Evolutionary conservation across 2,329 filamentous ascomycete species (phyloP).

Genomic region (Diaporthe helianthi): DNA sequence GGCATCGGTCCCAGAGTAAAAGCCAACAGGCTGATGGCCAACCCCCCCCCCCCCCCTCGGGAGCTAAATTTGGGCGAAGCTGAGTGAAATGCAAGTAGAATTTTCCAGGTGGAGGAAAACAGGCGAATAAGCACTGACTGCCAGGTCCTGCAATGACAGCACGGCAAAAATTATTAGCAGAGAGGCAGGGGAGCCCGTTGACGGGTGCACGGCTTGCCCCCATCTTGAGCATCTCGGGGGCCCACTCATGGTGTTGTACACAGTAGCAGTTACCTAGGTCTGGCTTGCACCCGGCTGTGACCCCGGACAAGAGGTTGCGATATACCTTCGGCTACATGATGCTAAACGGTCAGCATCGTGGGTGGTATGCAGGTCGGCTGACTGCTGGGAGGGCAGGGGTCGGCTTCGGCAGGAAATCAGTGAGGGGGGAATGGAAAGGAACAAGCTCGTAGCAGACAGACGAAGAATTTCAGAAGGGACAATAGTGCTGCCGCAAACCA

Average conservation of each 20-base stretch:
- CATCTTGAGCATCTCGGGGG: neutral
- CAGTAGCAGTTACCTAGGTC: neutral
- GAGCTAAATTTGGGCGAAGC: neutral
- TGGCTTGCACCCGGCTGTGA: conserved; percentile 22
- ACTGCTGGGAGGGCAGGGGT: conserved; percentile 8
- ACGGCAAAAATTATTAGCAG: neutral
- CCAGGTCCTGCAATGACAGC: neutral
- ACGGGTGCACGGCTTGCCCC: neutral
- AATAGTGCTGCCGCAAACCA: conserved; percentile 12
- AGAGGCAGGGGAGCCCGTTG: conserved; percentile 8
- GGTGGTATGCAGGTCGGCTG: conserved; percentile 28
- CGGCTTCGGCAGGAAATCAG: conserved; percentile 15
- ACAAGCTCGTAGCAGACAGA: conserved; percentile 22
- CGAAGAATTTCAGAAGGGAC: neutral
- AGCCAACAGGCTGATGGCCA: neutral
- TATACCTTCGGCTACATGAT: conserved; percentile 7
- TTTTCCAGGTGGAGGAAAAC: neutral
- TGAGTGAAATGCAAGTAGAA: neutral
- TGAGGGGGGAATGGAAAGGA: conserved; percentile 26
- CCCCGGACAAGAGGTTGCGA: conserved; percentile 12
- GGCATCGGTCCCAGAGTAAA: conserved; percentile 24
- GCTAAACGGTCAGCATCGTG: conserved; percentile 18
- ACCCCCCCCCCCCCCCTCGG: too few relatives aligned
- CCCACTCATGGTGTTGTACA: neutral
- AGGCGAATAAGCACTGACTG: neutral